Conservation (phyloP, 345 rosid species). For the Euphorbia pulcherrima region DNA sequence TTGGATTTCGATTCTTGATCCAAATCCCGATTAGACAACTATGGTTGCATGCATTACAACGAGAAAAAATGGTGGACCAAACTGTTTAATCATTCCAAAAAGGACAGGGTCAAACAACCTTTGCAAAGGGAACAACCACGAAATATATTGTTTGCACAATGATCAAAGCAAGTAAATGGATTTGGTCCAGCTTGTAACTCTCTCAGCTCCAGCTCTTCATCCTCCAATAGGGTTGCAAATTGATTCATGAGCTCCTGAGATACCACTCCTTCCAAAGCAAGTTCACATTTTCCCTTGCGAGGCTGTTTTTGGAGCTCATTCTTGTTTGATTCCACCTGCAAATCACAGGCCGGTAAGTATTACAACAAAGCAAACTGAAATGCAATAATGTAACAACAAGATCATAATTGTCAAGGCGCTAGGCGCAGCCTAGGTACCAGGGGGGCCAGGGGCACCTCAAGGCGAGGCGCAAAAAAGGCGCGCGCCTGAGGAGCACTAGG, state of each 20-base stretch:
- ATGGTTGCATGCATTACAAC: conserved; percentile 14
- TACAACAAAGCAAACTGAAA: conserved; percentile 17
- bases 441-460: no score
- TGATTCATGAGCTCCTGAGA: conserved; percentile 39
- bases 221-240: conserved; percentile 59
- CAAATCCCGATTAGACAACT: no score
- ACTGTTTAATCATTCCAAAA: conserved; percentile 9
- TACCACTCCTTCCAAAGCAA: conserved; percentile 42
- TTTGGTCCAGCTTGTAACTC: conserved; percentile 61
- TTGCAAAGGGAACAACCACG: conserved; percentile 70
- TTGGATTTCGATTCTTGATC: no score
- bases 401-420: no score
- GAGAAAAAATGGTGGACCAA: conserved; percentile 9
- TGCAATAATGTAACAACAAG: conserved; percentile 11
- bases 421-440: no score
- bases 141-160: conserved; percentile 47
- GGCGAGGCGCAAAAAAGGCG: no score
- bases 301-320: conserved; percentile 33
- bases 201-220: conserved; percentile 85
- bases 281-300: conserved; percentile 61
- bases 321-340: conserved; percentile 46
- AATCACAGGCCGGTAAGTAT: conserved; percentile 21
- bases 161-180: conserved; percentile 56
- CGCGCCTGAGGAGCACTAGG: no score
- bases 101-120: conserved; percentile 48